Evolutionary conservation across 805 yeast species (phyloP).

Genomic region (Limtongozyma cylindracea): DNA sequence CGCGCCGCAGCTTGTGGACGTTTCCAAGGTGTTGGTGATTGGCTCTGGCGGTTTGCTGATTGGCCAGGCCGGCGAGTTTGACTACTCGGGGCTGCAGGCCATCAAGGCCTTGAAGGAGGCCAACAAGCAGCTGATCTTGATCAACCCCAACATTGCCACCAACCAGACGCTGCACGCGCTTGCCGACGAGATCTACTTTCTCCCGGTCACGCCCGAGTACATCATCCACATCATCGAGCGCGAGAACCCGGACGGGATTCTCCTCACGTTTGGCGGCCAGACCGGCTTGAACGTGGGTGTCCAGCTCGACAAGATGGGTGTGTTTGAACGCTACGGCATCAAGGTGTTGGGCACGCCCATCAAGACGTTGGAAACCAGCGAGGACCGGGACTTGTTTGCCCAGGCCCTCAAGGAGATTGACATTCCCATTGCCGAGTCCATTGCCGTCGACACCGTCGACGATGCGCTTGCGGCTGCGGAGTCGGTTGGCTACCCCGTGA

Average conservation of each 20-base stretch:
- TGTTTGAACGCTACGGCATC: slow-evolving; percentile 70
- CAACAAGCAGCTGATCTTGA: slow-evolving; percentile 58
- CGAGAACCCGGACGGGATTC: slow-evolving; percentile 89
- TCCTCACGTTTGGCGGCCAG: slow-evolving; percentile 96
- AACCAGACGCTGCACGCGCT: slow-evolving; percentile 88
- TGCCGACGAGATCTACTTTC: slow-evolving; percentile 86
- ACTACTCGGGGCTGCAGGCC: slow-evolving; percentile 93
- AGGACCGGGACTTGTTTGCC: slow-evolving; percentile 91
- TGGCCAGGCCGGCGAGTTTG: slow-evolving; percentile 98
- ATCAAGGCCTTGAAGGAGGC: slow-evolving; percentile 89
- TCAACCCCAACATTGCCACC: slow-evolving; percentile 92
- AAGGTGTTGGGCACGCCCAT: slow-evolving; percentile 97
- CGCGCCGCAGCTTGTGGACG: slow-evolving; percentile 25
- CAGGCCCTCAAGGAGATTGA: slow-evolving; percentile 85
- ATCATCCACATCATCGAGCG: slow-evolving; percentile 87
- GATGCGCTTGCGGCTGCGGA: slow-evolving; percentile 86
- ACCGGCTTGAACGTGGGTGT: slow-evolving; percentile 94
- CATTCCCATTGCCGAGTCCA: slow-evolving; percentile 91
- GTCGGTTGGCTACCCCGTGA: slow-evolving; percentile 78
- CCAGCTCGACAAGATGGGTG: slow-evolving; percentile 83
- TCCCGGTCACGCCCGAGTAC: slow-evolving; percentile 94
- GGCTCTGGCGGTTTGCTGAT: slow-evolving; percentile 96
- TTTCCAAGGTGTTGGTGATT: slow-evolving; percentile 65
- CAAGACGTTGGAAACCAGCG: slow-evolving; percentile 84
- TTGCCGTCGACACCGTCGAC: slow-evolving; percentile 84